These are phyloP conservation scores for Podila epicladia DNA, from an alignment of 192 early-diverging fungal species.

Conservation along the genomic window DNA sequence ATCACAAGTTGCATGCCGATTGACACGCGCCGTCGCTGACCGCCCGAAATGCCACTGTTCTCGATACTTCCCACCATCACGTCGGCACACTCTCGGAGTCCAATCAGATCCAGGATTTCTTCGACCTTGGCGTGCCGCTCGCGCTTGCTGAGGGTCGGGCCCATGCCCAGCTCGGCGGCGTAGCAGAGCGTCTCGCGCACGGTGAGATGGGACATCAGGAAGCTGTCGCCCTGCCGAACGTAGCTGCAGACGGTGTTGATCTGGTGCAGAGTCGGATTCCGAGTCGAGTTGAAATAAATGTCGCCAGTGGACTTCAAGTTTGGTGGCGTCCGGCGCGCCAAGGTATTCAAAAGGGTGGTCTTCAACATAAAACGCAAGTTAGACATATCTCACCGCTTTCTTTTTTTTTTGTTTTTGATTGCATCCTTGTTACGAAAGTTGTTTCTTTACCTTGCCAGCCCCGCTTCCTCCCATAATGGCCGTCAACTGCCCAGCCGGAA, in stretches of 20 bases:
- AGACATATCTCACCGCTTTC: neutral
- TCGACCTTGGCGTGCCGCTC: constrained; percentile 73
- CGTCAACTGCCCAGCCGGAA: constrained; percentile 10
- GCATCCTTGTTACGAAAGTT: neutral
- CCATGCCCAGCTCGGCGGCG: constrained; percentile 74
- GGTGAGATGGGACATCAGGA: constrained; percentile 63
- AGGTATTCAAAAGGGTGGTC: constrained; percentile 15
- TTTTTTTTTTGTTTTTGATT: neutral
- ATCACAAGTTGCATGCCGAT: constrained; percentile 85
- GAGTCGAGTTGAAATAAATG: constrained; percentile 17
- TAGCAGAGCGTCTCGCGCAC: constrained; percentile 81
- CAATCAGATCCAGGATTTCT: constrained; percentile 70
- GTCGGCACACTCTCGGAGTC: constrained; percentile 68
- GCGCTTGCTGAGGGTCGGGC: constrained; percentile 47
- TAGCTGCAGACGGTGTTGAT: constrained; percentile 15
- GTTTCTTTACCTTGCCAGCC: constrained; percentile 15
- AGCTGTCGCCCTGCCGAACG: constrained; percentile 18
- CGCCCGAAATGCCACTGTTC: constrained; percentile 74
- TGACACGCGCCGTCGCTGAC: constrained; percentile 81
- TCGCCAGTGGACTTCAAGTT: neutral
- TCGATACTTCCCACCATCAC: constrained; percentile 66
- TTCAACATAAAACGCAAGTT: neutral
- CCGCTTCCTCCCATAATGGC: constrained; percentile 34
- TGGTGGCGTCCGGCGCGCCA: neutral
- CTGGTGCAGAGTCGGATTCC: constrained; percentile 11